Percentiles rank a stretch among this genome's conserved stretches.
These are phyloP conservation scores for Xerocomus nothofagi DNA, from an alignment of 1,284 basidiomycete species.

Conservation along the genomic window DNA sequence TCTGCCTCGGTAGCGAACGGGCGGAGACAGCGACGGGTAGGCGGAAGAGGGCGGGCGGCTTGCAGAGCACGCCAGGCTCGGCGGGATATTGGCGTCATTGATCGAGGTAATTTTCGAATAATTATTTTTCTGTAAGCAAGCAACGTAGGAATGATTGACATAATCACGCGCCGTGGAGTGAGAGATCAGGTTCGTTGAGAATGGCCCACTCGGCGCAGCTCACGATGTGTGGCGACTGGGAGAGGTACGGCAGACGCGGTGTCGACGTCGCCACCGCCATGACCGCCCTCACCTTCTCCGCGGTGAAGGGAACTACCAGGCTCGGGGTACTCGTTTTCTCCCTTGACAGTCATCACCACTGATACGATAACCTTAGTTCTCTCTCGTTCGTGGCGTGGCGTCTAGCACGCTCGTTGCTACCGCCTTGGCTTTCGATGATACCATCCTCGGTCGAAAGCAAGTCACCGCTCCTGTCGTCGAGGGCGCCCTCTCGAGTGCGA, in stretches of 20 bases:
- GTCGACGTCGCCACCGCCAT: slow-evolving; percentile 65
- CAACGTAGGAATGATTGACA: slow-evolving; percentile 4
- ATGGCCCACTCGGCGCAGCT: slow-evolving; percentile 24
- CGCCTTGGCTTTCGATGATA: slow-evolving; percentile 59
- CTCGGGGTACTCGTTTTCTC: slow-evolving; percentile 52
- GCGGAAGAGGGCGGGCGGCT: neutral
- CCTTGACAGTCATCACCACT: neutral
- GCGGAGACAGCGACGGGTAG: slow-evolving; percentile 14
- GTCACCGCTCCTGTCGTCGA: slow-evolving; percentile 58
- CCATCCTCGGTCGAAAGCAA: slow-evolving; percentile 58
- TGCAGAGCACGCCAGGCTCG: slow-evolving; percentile 18
- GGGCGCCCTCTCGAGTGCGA: slow-evolving; percentile 57
- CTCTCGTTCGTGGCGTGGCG: slow-evolving; percentile 61
- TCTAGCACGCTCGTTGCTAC: slow-evolving; percentile 56
- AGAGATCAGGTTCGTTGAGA: too few species aligned
- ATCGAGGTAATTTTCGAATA: slow-evolving; percentile 3
- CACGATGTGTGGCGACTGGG: slow-evolving; percentile 47
- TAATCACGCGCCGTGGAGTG: slow-evolving; percentile 34
- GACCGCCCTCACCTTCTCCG: slow-evolving; percentile 61
- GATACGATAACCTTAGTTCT: slow-evolving; percentile 52
- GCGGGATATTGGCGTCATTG: slow-evolving; percentile 22
- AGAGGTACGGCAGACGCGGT: slow-evolving; percentile 58
- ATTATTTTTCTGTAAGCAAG: slow-evolving; percentile 2
- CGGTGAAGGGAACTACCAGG: slow-evolving; percentile 65
- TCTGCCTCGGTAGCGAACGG: slow-evolving; percentile 42